phyloP scores from a whole-genome alignment of 257 asterid species.

The Nicotiana tomentosiformis region DNA sequence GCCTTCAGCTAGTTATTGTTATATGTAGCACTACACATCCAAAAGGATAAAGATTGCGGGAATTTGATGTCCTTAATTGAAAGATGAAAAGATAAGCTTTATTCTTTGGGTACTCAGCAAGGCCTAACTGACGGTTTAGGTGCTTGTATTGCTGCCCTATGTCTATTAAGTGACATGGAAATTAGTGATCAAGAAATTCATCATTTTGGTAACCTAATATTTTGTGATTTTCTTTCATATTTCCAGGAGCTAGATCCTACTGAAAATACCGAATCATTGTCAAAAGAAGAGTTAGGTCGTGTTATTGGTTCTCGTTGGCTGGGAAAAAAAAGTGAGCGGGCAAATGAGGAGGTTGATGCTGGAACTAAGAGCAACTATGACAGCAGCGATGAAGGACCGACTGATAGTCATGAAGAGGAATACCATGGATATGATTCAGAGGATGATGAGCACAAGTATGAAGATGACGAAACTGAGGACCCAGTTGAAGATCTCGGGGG shows the following conservation, averaged over 20 bases:
- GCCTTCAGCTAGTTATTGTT: too few species aligned
- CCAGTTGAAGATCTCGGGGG: conserved; percentile 48
- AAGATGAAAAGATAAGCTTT: too few species aligned
- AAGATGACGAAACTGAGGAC: conserved; percentile 47
- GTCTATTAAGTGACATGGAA: not conserved
- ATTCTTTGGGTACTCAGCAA: too few species aligned
- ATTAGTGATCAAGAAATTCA: not conserved
- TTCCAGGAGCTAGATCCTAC: conserved; percentile 49
- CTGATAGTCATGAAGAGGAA: conserved; percentile 51
- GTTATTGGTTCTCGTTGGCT: conserved; percentile 95
- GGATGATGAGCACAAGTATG: conserved; percentile 46
- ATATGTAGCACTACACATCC: too few species aligned
- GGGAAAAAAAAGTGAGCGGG: conserved; percentile 54
- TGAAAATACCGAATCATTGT: conserved; percentile 55
- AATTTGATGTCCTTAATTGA: too few species aligned
- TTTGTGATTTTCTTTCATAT: not conserved
- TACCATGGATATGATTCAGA: conserved; percentile 60
- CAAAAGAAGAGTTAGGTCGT: conserved; percentile 94
- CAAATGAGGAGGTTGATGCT: conserved; percentile 39
- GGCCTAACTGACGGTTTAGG: too few species aligned
- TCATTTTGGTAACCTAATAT: not conserved
- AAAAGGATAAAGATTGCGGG: too few species aligned
- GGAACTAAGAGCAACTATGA: conserved; percentile 38
- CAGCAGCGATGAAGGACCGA: conserved; percentile 36
- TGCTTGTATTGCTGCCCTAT: not conserved